Evolutionary conservation across 2,329 filamentous ascomycete genomes (phyloP).

Genomic region (Xylariaceae sp.): DNA sequence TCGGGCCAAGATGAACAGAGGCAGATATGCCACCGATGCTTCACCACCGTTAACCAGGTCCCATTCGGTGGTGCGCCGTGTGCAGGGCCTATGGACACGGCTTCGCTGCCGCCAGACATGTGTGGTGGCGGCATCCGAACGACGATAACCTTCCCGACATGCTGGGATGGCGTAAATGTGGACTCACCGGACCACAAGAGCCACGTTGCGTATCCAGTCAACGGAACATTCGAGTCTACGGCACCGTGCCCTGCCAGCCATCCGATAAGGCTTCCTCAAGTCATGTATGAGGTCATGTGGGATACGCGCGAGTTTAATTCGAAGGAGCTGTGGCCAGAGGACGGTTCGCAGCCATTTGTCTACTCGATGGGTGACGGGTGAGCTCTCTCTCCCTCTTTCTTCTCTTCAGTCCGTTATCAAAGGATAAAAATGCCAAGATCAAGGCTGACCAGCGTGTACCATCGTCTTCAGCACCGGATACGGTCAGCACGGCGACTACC

Average conservation of each 20-base stretch:
- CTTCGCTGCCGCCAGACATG: constrained; percentile 29
- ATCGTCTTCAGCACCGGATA: constrained; percentile 29
- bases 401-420: too few relatives aligned
- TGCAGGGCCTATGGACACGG: constrained; percentile 31
- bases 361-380: constrained; percentile 38
- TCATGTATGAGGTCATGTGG: constrained; percentile 51
- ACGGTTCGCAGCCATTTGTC: constrained; percentile 40
- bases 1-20: constrained; percentile 29
- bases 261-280: constrained; percentile 42
- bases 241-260: constrained; percentile 36
- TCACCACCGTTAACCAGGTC: constrained; percentile 36
- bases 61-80: constrained; percentile 39
- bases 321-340: constrained; percentile 40
- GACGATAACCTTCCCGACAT: constrained; percentile 36
- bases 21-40: constrained; percentile 38
- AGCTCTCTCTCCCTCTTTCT: too few relatives aligned
- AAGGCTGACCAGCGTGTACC: too few relatives aligned
- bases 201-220: constrained; percentile 36
- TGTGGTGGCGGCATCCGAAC: constrained; percentile 38
- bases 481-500: constrained; percentile 47
- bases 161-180: constrained; percentile 42
- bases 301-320: constrained; percentile 43
- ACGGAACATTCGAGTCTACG: constrained; percentile 34
- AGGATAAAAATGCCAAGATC: too few relatives aligned
- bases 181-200: constrained; percentile 41